Percentiles rank a stretch among this genome's conserved stretches.
Evolutionary conservation across 306 rosid genomes (phyloP).

Genomic region (Sicyos edulis): DNA sequence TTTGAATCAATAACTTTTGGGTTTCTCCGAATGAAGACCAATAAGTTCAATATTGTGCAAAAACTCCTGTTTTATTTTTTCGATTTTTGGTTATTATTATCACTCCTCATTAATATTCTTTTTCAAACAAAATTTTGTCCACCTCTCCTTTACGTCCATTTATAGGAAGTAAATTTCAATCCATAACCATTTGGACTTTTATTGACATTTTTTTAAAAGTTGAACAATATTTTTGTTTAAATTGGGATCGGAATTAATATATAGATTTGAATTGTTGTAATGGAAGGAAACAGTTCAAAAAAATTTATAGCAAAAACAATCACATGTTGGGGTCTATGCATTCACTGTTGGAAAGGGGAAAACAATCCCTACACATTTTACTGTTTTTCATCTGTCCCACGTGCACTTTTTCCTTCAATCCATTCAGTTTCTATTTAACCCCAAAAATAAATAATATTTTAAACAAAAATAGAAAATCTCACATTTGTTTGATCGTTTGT

Average conservation of each 20-base stretch:
- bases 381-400: background rate
- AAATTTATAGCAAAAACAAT: background rate
- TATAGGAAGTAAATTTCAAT: no score
- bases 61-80: no score
- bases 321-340: constrained; percentile 8
- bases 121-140: no score
- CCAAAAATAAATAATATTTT: background rate
- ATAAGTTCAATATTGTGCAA: no score
- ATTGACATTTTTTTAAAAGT: no score
- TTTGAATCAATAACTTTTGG: no score
- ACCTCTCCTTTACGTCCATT: no score
- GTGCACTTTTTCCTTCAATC: background rate
- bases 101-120: no score
- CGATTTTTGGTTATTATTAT: no score
- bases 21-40: no score
- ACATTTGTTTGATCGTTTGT: background rate
- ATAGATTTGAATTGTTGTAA: background rate
- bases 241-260: background rate
- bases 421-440: background rate
- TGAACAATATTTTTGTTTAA: no score
- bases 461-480: background rate
- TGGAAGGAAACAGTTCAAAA: background rate
- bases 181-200: no score
- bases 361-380: background rate
- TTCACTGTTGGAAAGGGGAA: background rate